Percentiles rank a stretch among this genome's conserved stretches.
Evolutionary conservation across 176 grass and related monocot genomes (phyloP).

Genomic region (Lolium rigidum): DNA sequence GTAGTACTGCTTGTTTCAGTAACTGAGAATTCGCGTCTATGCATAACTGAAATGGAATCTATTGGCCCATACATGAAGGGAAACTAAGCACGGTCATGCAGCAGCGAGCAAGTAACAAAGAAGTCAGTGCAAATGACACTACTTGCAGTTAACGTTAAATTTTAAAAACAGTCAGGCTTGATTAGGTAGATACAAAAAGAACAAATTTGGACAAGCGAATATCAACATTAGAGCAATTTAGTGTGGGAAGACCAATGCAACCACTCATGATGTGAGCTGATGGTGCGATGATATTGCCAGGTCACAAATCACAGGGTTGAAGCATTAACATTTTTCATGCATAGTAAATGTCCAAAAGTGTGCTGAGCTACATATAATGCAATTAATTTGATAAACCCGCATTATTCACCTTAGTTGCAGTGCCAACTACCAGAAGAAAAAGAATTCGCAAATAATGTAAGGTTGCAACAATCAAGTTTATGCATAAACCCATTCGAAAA

Average conservation of each 20-base stretch:
- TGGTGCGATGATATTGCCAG: background rate
- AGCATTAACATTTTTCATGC: background rate
- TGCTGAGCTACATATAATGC: background rate
- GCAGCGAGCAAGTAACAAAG: conserved; percentile 8
- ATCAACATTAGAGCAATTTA: background rate
- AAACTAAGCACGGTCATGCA: background rate
- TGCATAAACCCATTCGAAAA: background rate
- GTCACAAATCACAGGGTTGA: background rate
- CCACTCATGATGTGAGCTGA: background rate
- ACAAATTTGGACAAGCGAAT: background rate
- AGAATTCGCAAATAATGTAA: background rate
- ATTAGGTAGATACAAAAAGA: background rate
- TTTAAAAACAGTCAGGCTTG: background rate
- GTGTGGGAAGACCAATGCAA: conserved; percentile 17
- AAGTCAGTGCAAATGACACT: conserved; percentile 7
- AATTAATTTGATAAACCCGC: conserved; percentile 20
- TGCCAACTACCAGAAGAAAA: conserved; percentile 8
- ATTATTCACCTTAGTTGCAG: background rate
- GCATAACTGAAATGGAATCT: background rate
- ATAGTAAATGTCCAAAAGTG: conserved; percentile 12
- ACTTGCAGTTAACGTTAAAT: background rate
- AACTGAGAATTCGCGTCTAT: background rate
- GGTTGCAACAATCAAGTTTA: conserved; percentile 2
- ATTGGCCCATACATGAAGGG: background rate
- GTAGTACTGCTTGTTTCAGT: conserved; percentile 18